Percentiles rank a stretch among this genome's conserved stretches.
These are phyloP conservation scores for Phytopythium montanum DNA, from an alignment of 352 stramenopile species.

Conservation along the genomic window DNA sequence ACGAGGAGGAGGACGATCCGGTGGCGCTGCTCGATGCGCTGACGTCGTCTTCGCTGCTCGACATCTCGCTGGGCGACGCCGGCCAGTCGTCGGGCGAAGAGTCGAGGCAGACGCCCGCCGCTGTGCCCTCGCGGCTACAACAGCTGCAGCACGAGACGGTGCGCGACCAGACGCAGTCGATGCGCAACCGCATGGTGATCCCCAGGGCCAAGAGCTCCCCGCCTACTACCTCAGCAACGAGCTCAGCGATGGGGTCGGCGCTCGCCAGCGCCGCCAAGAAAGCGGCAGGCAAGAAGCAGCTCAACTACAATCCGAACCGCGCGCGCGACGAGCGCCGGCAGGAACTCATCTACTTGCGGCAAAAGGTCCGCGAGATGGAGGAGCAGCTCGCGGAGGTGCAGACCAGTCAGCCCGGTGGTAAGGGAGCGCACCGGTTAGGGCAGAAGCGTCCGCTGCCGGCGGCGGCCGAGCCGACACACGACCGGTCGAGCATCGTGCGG, in stretches of 20 bases:
- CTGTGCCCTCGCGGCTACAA: background rate
- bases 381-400: slow-evolving; percentile 17
- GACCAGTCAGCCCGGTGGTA: slow-evolving; percentile 11
- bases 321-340: slow-evolving; percentile 28
- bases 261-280: slow-evolving; percentile 15
- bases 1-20: slow-evolving; percentile 6
- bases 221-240: slow-evolving; percentile 3
- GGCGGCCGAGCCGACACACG: slow-evolving; percentile 7
- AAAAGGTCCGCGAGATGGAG: slow-evolving; percentile 28
- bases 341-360: slow-evolving; percentile 29
- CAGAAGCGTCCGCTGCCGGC: slow-evolving; percentile 15
- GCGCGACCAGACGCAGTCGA: background rate
- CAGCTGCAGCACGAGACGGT: background rate
- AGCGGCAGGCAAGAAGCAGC: slow-evolving; percentile 4
- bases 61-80: background rate
- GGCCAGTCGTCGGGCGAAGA: slow-evolving; percentile 3
- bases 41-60: slow-evolving; percentile 5
- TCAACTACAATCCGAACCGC: slow-evolving; percentile 22
- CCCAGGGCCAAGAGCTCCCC: background rate
- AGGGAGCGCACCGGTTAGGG: slow-evolving; percentile 10
- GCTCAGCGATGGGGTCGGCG: no score
- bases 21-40: slow-evolving; percentile 21
- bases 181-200: slow-evolving; percentile 8
- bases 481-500: slow-evolving; percentile 7
- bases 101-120: background rate